Percentiles rank a stretch among this genome's conserved stretches.
Conservation (phyloP, 177 flowering plant genomes). For the Vitis hybrid region DNA sequence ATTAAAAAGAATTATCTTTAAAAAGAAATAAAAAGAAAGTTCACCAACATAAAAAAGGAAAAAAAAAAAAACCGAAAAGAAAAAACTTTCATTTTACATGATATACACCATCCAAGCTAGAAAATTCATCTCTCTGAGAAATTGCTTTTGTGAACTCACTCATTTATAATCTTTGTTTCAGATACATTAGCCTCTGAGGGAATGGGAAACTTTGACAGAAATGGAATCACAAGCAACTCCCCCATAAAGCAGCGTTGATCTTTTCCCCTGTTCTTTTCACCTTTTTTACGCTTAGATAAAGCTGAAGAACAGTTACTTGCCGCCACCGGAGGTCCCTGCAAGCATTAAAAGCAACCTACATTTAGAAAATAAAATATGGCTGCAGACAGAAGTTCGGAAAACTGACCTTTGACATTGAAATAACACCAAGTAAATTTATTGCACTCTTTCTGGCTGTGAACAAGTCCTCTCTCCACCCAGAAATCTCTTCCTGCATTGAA, state of each 20-base stretch:
- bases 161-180: conserved; percentile 29
- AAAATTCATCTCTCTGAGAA: too few species aligned
- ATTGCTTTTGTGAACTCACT: conserved; percentile 40
- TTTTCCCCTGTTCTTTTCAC: conserved; percentile 56
- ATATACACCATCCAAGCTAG: too few species aligned
- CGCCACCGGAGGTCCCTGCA: conserved; percentile 66
- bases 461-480: conserved; percentile 78
- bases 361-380: background rate
- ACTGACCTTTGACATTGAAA: conserved; percentile 74
- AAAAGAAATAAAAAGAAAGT: too few species aligned
- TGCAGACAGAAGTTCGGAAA: too few species aligned
- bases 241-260: conserved; percentile 50
- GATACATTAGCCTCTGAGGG: conserved; percentile 43
- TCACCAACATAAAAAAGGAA: too few species aligned
- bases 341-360: conserved; percentile 2
- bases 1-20: too few species aligned
- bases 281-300: conserved; percentile 67
- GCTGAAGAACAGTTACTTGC: conserved; percentile 31
- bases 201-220: conserved; percentile 67
- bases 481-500: conserved; percentile 61
- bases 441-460: conserved; percentile 88
- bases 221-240: conserved; percentile 77
- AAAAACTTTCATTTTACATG: too few species aligned
- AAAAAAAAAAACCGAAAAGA: too few species aligned
- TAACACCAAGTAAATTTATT: conserved; percentile 75